These are phyloP conservation scores for Exsudoporus floridanus DNA, from an alignment of 1,284 basidiomycete species.

Conservation along the genomic window DNA sequence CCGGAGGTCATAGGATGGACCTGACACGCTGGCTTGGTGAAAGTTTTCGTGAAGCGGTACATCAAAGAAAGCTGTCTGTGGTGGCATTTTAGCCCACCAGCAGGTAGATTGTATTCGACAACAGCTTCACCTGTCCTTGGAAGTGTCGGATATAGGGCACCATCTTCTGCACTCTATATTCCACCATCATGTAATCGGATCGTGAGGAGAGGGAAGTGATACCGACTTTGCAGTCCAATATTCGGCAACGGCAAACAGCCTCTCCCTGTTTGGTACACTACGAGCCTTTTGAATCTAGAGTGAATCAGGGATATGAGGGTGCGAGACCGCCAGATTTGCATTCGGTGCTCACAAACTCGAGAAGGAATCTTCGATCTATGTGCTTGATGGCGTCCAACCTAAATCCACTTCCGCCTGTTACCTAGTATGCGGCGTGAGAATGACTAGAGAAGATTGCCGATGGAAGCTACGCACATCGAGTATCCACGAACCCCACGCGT, in stretches of 20 bases:
- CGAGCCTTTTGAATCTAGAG: constrained; percentile 53
- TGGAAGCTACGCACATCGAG: constrained; percentile 48
- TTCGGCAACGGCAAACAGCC: constrained; percentile 71
- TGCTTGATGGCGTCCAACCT: constrained; percentile 89
- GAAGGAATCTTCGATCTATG: constrained; percentile 64
- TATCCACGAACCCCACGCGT: constrained; percentile 71
- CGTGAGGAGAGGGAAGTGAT: constrained; percentile 1
- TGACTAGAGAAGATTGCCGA: not conserved
- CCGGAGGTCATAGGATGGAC: constrained; percentile 65
- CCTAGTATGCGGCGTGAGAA: constrained; percentile 41
- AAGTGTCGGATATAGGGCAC: constrained; percentile 59
- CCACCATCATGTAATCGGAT: not conserved
- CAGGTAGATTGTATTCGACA: not conserved
- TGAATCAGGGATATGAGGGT: not conserved
- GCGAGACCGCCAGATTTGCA: not conserved
- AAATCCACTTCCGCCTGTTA: constrained; percentile 79
- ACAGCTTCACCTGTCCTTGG: constrained; percentile 53
- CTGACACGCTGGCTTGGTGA: constrained; percentile 57
- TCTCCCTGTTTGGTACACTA: constrained; percentile 42
- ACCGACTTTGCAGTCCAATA: constrained; percentile 69
- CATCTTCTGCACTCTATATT: constrained; percentile 48
- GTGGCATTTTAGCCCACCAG: not conserved
- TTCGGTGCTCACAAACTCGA: constrained; percentile 56
- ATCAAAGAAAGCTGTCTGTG: constrained; percentile 74
- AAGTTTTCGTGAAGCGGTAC: constrained; percentile 77